Evolutionary conservation across 139 green algal genomes (phyloP).

Genomic region (Chlorella sp.): DNA sequence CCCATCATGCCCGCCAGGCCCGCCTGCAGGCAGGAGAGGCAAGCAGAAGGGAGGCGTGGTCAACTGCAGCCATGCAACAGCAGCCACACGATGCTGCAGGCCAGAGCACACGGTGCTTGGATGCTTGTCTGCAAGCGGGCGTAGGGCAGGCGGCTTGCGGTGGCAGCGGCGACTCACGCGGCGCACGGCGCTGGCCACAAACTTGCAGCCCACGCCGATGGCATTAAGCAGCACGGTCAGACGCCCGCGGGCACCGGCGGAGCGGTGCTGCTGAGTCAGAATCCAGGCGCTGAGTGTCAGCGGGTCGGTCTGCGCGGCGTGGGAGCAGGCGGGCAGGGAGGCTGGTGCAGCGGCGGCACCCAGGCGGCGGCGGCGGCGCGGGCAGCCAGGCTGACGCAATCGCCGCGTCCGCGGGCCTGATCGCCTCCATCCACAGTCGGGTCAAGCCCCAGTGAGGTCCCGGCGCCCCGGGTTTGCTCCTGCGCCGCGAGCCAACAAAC

Average conservation of each 20-base stretch:
- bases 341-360: neutral
- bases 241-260: slow-evolving; percentile 46
- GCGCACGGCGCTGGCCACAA: slow-evolving; percentile 57
- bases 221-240: slow-evolving; percentile 65
- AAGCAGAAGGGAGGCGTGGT: too few species aligned
- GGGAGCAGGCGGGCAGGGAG: neutral
- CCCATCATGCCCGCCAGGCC: slow-evolving; percentile 66
- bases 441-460: too few species aligned
- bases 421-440: too few species aligned
- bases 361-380: neutral
- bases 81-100: too few species aligned
- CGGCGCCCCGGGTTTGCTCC: too few species aligned
- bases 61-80: too few species aligned
- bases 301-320: slow-evolving; percentile 45
- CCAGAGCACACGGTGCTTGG: too few species aligned
- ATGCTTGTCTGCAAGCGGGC: too few species aligned
- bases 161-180: slow-evolving; percentile 31
- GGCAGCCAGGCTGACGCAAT: too few species aligned
- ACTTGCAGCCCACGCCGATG: slow-evolving; percentile 75
- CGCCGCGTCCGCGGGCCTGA: too few species aligned
- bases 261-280: slow-evolving; percentile 51
- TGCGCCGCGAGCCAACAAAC: neutral
- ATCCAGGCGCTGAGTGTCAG: slow-evolving; percentile 51
- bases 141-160: neutral
- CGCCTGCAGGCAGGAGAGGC: slow-evolving; percentile 34